Evolutionary conservation across 805 yeast species (phyloP).

Genomic region (Komagataella phaffii): DNA sequence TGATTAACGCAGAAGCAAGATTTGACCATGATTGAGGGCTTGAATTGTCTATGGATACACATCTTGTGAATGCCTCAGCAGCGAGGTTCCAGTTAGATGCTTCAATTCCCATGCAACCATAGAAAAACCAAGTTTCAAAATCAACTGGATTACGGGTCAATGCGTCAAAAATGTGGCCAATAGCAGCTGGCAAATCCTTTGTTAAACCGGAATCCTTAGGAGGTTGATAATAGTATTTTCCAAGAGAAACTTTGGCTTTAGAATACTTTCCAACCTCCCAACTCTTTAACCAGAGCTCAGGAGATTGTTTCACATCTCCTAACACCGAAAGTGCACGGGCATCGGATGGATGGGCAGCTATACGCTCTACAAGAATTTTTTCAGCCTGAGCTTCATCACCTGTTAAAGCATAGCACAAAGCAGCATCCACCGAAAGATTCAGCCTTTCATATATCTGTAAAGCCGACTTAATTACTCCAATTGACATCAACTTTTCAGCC

Average conservation of each 20-base stretch:
- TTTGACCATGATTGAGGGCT: constrained; percentile 86
- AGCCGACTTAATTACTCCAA: constrained; percentile 81
- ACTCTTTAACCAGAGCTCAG: constrained; percentile 65
- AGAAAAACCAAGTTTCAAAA: constrained; percentile 79
- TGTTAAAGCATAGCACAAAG: constrained; percentile 79
- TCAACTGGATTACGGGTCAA: constrained; percentile 59
- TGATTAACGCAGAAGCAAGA: constrained; percentile 66
- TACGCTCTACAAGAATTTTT: constrained; percentile 37
- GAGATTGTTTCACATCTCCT: constrained; percentile 77
- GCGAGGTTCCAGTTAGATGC: constrained; percentile 59
- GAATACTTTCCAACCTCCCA: constrained; percentile 81
- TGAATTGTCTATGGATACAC: constrained; percentile 73
- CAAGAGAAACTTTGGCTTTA: constrained; percentile 75
- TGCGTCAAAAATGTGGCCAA: constrained; percentile 63
- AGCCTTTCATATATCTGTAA: constrained; percentile 78
- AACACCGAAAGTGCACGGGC: constrained; percentile 74
- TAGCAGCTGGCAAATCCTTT: constrained; percentile 38
- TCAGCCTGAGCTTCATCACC: constrained; percentile 64
- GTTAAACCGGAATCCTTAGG: constrained; percentile 38
- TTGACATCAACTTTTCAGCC: constrained; percentile 76
- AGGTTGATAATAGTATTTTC: constrained; percentile 57
- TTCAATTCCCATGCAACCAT: constrained; percentile 85
- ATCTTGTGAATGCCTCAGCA: constrained; percentile 83
- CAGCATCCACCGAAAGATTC: constrained; percentile 67
- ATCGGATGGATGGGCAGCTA: constrained; percentile 50